phyloP scores from a whole-genome alignment of 179 eudicot genomes.

The Vitellaria paradoxa region DNA sequence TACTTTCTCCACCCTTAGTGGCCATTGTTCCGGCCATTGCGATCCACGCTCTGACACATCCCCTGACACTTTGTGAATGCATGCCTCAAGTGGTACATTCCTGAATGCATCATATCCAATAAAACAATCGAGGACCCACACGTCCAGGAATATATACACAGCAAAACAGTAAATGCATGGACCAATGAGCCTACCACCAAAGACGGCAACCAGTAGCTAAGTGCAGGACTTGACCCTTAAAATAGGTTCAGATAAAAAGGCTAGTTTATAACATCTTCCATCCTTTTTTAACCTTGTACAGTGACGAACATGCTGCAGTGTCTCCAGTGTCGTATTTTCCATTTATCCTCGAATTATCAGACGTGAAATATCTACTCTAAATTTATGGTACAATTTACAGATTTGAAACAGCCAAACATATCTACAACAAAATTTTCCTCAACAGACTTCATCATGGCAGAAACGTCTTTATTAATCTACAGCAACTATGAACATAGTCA shows the following conservation, averaged over 20 bases:
- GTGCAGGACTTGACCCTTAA: background rate
- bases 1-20: constrained; percentile 36
- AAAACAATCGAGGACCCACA: background rate
- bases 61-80: constrained; percentile 55
- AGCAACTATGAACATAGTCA: too few relatives aligned
- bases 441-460: background rate
- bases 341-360: too few relatives aligned
- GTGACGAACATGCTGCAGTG: background rate
- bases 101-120: constrained; percentile 24
- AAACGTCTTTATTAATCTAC: too few relatives aligned
- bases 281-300: too few relatives aligned
- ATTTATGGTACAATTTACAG: background rate
- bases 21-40: constrained; percentile 62
- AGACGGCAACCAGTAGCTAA: background rate
- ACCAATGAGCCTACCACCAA: background rate
- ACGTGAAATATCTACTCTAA: background rate
- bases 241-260: background rate
- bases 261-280: background rate
- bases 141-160: background rate
- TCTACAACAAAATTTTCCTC: background rate
- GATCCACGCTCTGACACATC: constrained; percentile 45
- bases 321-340: background rate
- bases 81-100: constrained; percentile 50
- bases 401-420: background rate
- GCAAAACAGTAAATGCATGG: background rate